Evolutionary conservation across 2,329 filamentous ascomycete genomes (phyloP).

Genomic region (Pseudogymnoascus sp.): DNA sequence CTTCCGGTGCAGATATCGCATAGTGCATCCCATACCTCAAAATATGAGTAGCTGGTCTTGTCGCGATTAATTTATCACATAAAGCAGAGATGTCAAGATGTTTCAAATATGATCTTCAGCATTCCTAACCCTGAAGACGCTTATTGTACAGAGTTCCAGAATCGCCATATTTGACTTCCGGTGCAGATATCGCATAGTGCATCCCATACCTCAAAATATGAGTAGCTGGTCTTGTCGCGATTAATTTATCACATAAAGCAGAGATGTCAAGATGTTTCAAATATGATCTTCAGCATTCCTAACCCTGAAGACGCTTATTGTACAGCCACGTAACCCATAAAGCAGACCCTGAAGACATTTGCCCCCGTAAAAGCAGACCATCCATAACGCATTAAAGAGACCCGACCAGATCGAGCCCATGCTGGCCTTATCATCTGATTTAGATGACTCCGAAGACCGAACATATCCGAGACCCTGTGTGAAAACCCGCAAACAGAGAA

Average conservation of each 20-base stretch:
- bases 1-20: not conserved
- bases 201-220: not conserved
- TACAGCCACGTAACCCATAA: constrained; percentile 65
- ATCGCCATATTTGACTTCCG: not conserved
- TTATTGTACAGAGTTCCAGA: constrained; percentile 55
- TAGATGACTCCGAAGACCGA: constrained; percentile 39
- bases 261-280: constrained; percentile 6
- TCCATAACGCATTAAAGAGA: constrained; percentile 65
- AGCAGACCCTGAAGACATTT: constrained; percentile 62
- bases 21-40: not conserved
- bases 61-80: not conserved
- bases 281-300: constrained; percentile 27
- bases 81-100: not conserved
- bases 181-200: not conserved
- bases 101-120: constrained; percentile 23
- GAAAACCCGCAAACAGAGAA: constrained; percentile 49
- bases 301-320: constrained; percentile 44
- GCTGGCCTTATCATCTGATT: constrained; percentile 23
- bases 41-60: not conserved
- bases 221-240: not conserved
- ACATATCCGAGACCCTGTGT: constrained; percentile 44
- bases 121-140: constrained; percentile 29
- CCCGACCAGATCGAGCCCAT: constrained; percentile 25
- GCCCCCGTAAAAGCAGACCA: constrained; percentile 57
- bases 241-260: not conserved